Conservation (phyloP, 345 rosid genomes). For the Rhodamnia argentea region DNA sequence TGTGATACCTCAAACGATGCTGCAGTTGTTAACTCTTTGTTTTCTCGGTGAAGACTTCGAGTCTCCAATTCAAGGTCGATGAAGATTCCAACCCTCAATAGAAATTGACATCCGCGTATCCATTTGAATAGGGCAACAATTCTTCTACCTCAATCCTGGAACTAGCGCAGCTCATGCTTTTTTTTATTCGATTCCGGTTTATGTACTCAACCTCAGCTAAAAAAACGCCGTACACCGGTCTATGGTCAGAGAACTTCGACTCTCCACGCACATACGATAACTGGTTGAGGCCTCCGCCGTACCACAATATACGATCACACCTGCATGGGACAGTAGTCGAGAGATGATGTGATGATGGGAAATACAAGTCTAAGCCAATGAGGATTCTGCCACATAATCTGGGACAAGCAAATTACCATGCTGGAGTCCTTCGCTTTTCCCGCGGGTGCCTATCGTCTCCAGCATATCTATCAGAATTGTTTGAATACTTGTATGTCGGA, state of each 20-base stretch:
- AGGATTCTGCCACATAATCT: background rate
- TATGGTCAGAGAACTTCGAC: slow-evolving; percentile 95
- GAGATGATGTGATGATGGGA: background rate
- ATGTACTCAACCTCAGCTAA: slow-evolving; percentile 79
- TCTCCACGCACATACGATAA: slow-evolving; percentile 96
- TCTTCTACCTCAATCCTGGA: slow-evolving; percentile 88
- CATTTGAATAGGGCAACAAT: slow-evolving; percentile 53
- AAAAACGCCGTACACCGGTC: slow-evolving; percentile 87
- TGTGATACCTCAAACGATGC: background rate
- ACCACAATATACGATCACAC: slow-evolving; percentile 98
- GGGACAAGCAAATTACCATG: slow-evolving; percentile 45
- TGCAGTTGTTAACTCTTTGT: background rate
- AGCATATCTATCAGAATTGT: slow-evolving; percentile 86
- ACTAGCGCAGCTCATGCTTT: slow-evolving; percentile 58
- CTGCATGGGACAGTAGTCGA: slow-evolving; percentile 17
- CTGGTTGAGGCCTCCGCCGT: slow-evolving; percentile 76
- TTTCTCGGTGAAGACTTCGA: background rate
- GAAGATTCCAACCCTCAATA: slow-evolving; percentile 15
- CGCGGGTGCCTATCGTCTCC: slow-evolving; percentile 74
- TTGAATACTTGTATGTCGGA: slow-evolving; percentile 95
- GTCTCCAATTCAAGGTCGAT: background rate
- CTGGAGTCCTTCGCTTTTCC: slow-evolving; percentile 95
- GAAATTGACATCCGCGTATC: slow-evolving; percentile 35
- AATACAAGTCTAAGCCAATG: background rate
- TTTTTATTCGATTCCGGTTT: slow-evolving; percentile 41